Evolutionary conservation across 768 basidiomycete species (phyloP).

Genomic region (Pilatotrama ljubarskyi): DNA sequence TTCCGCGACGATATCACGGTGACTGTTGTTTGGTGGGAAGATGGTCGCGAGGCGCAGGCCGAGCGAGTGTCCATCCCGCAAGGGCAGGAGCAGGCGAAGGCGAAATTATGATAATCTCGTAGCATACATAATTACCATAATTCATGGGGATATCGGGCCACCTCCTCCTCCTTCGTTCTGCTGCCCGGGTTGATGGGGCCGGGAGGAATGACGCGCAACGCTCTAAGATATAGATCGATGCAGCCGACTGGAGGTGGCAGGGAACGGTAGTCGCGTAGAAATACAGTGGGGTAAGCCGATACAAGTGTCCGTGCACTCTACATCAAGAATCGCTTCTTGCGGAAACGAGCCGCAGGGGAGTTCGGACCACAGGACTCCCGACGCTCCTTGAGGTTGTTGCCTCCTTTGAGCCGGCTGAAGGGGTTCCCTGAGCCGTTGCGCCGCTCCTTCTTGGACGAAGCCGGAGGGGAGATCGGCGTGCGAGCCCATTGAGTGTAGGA

Average conservation of each 20-base stretch:
- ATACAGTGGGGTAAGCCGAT: background rate
- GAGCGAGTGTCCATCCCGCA: conserved; percentile 11
- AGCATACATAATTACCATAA: conserved; percentile 19
- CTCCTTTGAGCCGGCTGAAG: conserved; percentile 35
- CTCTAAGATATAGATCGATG: background rate
- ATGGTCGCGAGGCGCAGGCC: conserved; percentile 51
- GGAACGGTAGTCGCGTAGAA: background rate
- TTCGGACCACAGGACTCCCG: conserved; percentile 19
- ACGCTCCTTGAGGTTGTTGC: conserved; percentile 35
- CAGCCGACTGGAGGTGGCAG: background rate
- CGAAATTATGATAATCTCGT: conserved; percentile 27
- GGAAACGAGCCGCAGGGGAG: conserved; percentile 31
- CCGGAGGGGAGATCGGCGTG: conserved; percentile 17
- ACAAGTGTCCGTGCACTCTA: conserved; percentile 26
- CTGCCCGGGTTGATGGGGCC: background rate
- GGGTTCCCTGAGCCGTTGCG: conserved; percentile 33
- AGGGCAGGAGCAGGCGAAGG: conserved; percentile 16
- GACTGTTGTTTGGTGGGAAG: conserved; percentile 85
- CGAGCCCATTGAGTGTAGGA: conserved; percentile 24
- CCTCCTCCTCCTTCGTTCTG: background rate
- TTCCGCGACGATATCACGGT: conserved; percentile 86
- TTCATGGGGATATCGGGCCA: conserved; percentile 4
- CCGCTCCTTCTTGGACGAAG: conserved; percentile 14
- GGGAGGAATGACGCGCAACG: background rate
- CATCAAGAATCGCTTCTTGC: conserved; percentile 36